Evolutionary conservation across 495 filamentous ascomycete genomes (phyloP).

Genomic region (Bacidia rubella): DNA sequence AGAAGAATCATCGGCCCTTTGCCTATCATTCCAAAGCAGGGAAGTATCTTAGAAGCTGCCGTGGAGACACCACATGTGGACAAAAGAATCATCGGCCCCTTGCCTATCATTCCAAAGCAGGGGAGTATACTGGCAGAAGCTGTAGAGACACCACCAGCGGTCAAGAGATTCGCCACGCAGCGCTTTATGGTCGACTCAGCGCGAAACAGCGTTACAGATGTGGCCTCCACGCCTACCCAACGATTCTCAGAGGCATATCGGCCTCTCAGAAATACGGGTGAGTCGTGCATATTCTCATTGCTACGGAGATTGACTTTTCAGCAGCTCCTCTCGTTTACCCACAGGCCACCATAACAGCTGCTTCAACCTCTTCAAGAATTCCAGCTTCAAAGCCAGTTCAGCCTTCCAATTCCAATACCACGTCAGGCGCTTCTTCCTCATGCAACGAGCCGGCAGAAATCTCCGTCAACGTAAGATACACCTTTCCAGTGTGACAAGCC

Average conservation of each 20-base stretch:
- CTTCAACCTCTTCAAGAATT: neutral
- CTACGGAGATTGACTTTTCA: neutral
- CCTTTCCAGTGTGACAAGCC: neutral
- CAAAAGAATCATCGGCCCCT: neutral
- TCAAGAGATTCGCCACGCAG: neutral
- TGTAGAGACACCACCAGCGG: neutral
- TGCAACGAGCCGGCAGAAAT: neutral
- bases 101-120: neutral
- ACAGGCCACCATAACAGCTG: neutral
- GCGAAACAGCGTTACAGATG: neutral
- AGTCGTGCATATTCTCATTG: too few relatives aligned
- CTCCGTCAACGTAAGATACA: neutral
- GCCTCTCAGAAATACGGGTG: too few relatives aligned
- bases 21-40: neutral
- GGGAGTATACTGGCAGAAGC: neutral
- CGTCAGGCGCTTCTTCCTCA: conserved; percentile 1
- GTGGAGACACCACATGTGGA: neutral
- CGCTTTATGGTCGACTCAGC: neutral
- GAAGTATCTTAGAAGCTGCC: neutral
- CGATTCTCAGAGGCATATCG: too few relatives aligned
- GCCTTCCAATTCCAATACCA: neutral
- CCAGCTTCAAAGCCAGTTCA: neutral
- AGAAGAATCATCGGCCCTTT: neutral
- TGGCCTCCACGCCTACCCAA: too few relatives aligned
- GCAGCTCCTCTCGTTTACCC: neutral